Conservation (phyloP, 768 basidiomycete species). For the Floccularia luteovirens region DNA sequence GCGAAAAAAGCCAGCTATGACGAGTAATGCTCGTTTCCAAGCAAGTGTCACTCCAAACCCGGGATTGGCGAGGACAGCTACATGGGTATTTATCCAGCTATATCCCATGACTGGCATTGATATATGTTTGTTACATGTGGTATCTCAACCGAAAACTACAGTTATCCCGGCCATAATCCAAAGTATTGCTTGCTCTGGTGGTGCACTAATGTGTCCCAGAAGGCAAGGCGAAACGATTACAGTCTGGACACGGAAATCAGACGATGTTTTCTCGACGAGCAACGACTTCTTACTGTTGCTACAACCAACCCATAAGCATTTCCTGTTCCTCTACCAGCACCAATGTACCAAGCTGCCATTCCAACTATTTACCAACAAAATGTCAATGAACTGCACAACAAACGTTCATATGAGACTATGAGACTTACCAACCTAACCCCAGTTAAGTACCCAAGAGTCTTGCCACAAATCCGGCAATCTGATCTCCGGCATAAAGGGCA, state of each 20-base stretch:
- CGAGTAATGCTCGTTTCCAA: constrained; percentile 40
- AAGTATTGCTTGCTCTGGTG: constrained; percentile 24
- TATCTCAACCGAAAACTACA: constrained; percentile 29
- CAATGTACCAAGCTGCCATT: constrained; percentile 37
- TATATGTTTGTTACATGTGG: too few species aligned
- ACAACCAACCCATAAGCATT: constrained; percentile 34
- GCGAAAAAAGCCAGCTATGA: too few species aligned
- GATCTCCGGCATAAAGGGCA: background rate
- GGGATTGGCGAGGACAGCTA: constrained; percentile 16
- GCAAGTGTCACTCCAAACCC: constrained; percentile 29
- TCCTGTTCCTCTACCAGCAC: constrained; percentile 25
- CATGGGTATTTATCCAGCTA: constrained; percentile 32
- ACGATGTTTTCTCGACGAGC: too few species aligned
- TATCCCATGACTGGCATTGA: constrained; percentile 27
- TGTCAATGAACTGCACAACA: background rate
- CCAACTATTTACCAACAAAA: too few species aligned
- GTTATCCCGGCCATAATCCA: constrained; percentile 32
- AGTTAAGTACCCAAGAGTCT: constrained; percentile 23
- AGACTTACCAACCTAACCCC: constrained; percentile 25
- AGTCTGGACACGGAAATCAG: constrained; percentile 13
- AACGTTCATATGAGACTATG: background rate
- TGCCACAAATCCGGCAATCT: constrained; percentile 19
- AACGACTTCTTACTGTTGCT: constrained; percentile 23
- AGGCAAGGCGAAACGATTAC: constrained; percentile 26
- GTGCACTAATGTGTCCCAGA: constrained; percentile 23